Base-by-base conservation (phyloP, 768 basidiomycete genomes). In the Lentinula edodes region DNA sequence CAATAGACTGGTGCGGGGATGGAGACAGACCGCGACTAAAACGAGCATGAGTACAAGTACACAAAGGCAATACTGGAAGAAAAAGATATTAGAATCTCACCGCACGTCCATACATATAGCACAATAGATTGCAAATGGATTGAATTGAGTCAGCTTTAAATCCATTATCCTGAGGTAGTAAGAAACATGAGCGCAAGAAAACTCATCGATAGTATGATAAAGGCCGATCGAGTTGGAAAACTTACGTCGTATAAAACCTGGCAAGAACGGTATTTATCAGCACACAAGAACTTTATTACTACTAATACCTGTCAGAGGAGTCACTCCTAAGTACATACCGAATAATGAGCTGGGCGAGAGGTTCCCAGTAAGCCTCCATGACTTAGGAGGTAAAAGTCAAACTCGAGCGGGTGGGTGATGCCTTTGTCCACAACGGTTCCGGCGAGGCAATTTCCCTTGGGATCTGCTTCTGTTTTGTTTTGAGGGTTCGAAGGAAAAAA, bases 1-100 rank as follows among this genome's bases (percentile, higher is more conserved):
- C 91, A 93, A 64, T 93, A 93, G 0, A 93, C 90, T 0, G 91
- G 91, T 0, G 91, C 91, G 0, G 91, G 91, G 48, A 93, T 93
- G 0, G 91, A 93, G 0, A 94, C 91, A 0, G 90, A 90, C 6
- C 92, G 86, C 0, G 92, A 93, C 52, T 54, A n/a, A 18, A 16
- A 16, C n/a, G 5, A 7, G 28, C 20, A 15, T 2, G 9, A n/a
- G 15, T 28, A 28, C 28, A 15, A n/a, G 15, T 28, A 28, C 28
- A 15, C 13, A 2, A 35, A 10, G 0, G 5, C 3, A 13, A 16
- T 39, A 18, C 5, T 15, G 15, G 34, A 34, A 9, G 10, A 12
- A 35, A 36, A 9, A 23, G 12, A 20, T 5, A 54, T 13, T 20
- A 35, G 20, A 39, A 2, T 10, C 52, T 9, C 28, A 54, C 52